Evolutionary conservation across 1,284 basidiomycete species (phyloP).

Genomic region (Stygiomarasmius scandens): DNA sequence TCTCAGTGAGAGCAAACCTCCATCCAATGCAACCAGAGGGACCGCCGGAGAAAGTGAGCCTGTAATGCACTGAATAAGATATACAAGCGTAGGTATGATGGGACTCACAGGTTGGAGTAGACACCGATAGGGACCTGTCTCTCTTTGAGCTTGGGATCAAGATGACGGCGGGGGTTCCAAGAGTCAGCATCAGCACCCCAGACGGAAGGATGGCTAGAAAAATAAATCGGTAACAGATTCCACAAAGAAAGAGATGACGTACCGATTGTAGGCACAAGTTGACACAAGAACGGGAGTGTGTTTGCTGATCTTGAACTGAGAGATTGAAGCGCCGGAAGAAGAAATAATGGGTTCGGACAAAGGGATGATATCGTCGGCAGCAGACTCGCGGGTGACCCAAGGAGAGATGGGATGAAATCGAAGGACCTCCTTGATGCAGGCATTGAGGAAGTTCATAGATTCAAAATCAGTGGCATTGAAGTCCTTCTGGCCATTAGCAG

Average conservation of each 20-base stretch:
- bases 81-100: not conserved
- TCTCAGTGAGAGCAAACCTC: slow-evolving; percentile 11
- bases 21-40: slow-evolving; percentile 6
- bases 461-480: slow-evolving; percentile 32
- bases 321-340: slow-evolving; percentile 7
- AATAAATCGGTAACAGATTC: not conserved
- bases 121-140: slow-evolving; percentile 3
- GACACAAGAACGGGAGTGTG: slow-evolving; percentile 5
- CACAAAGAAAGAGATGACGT: not conserved
- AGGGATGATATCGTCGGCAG: slow-evolving; percentile 9
- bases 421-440: slow-evolving; percentile 20
- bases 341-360: slow-evolving; percentile 9
- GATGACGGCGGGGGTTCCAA: slow-evolving; percentile 8
- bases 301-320: slow-evolving; percentile 7
- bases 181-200: slow-evolving; percentile 11
- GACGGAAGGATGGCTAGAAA: not conserved
- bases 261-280: slow-evolving; percentile 11
- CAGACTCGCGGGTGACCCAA: slow-evolving; percentile 7
- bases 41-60: not conserved
- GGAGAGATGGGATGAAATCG: slow-evolving; percentile 6
- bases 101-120: slow-evolving; percentile 6
- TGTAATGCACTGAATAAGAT: not conserved
- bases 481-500: slow-evolving; percentile 16
- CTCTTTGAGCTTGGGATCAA: slow-evolving; percentile 3
- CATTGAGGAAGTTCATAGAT: slow-evolving; percentile 24